phyloP scores from a whole-genome alignment of 164 flowering plant species.

The Nymphaea thermarum region DNA sequence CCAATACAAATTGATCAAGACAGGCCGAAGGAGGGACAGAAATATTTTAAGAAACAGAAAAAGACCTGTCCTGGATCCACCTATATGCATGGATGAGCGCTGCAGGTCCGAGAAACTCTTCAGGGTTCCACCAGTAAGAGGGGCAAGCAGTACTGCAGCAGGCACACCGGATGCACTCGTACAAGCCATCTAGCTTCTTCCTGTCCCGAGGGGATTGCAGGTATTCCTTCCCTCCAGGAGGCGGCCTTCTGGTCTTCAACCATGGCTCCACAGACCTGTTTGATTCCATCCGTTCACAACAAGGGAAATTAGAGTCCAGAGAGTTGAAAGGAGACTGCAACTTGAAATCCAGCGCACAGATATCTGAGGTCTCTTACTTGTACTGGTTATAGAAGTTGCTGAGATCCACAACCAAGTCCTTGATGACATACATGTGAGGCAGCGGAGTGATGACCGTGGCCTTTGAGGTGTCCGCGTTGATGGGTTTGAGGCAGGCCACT shows the following conservation, averaged over 20 bases:
- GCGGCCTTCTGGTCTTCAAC: constrained; percentile 45
- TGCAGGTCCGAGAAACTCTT: constrained; percentile 64
- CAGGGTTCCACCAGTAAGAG: constrained; percentile 85
- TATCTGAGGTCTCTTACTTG: constrained; percentile 21
- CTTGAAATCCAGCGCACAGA: too few species aligned
- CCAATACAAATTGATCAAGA: background rate
- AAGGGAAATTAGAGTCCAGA: too few species aligned
- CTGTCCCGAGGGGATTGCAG: constrained; percentile 52
- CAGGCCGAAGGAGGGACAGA: background rate
- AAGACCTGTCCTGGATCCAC: constrained; percentile 56
- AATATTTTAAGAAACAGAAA: background rate
- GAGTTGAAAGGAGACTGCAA: too few species aligned
- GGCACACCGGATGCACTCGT: constrained; percentile 75
- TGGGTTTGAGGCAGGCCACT: constrained; percentile 65
- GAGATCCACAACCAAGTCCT: constrained; percentile 71
- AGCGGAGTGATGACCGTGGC: constrained; percentile 57
- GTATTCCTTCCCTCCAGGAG: constrained; percentile 44
- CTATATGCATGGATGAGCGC: constrained; percentile 58
- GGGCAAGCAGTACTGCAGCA: constrained; percentile 71
- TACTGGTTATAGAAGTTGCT: constrained; percentile 71
- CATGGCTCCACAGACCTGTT: constrained; percentile 63
- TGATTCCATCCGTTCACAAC: too few species aligned
- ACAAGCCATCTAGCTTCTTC: constrained; percentile 64
- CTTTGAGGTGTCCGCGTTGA: constrained; percentile 30
- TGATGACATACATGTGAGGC: constrained; percentile 74